Percentiles rank a stretch among this genome's conserved stretches.
Evolutionary conservation across 805 yeast genomes (phyloP).

Genomic region (Hanseniaspora osmophila): DNA sequence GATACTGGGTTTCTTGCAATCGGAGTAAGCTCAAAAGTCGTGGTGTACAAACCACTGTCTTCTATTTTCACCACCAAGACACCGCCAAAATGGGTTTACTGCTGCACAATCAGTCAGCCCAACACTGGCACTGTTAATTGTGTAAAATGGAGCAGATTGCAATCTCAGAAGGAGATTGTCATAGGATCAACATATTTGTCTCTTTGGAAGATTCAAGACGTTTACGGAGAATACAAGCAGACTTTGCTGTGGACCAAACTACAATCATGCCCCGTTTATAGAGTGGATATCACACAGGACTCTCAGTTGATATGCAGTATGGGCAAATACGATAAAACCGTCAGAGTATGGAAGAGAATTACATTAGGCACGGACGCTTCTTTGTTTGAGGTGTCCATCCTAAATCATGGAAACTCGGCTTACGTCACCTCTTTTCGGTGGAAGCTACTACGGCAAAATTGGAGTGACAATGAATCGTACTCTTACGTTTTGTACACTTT

Average conservation of each 20-base stretch:
- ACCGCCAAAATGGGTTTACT: conserved; percentile 32
- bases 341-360: conserved; percentile 67
- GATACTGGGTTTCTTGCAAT: conserved; percentile 50
- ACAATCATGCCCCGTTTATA: conserved; percentile 49
- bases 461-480: conserved; percentile 21
- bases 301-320: conserved; percentile 52
- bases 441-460: conserved; percentile 28
- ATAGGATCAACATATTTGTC: conserved; percentile 44
- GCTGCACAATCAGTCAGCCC: conserved; percentile 20
- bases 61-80: conserved; percentile 21
- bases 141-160: conserved; percentile 36
- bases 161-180: conserved; percentile 34
- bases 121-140: conserved; percentile 25
- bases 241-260: conserved; percentile 25
- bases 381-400: conserved; percentile 51
- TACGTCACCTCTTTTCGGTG: conserved; percentile 46
- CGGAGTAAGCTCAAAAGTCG: conserved; percentile 30
- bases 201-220: conserved; percentile 37
- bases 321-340: conserved; percentile 47
- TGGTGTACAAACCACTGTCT: conserved; percentile 43
- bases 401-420: conserved; percentile 33
- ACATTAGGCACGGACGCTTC: conserved; percentile 51
- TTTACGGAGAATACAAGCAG: conserved; percentile 28
- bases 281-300: conserved; percentile 49
- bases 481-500: conserved; percentile 50